Evolutionary conservation across 2,329 filamentous ascomycete genomes (phyloP).

Genomic region (Curvularia lunata): DNA sequence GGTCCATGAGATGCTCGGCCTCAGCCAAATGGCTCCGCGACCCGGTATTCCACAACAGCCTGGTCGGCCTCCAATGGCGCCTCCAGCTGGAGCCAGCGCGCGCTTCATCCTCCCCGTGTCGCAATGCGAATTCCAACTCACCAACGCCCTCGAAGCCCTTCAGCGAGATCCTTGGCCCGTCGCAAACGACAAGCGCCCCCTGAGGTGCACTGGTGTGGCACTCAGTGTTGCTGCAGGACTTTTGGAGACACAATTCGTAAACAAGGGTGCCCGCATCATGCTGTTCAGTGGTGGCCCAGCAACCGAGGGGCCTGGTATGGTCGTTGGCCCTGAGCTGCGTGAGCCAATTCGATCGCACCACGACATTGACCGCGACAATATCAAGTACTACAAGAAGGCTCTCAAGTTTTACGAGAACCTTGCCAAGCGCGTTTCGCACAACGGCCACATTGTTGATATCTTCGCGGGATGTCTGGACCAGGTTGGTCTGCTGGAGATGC

Average conservation of each 20-base stretch:
- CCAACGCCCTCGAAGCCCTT: constrained; percentile 91
- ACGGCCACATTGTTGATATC: constrained; percentile 96
- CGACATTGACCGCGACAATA: constrained; percentile 97
- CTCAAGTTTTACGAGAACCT: constrained; percentile 97
- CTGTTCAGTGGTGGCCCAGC: constrained; percentile 93
- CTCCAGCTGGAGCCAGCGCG: constrained; percentile 79
- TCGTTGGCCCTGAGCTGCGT: constrained; percentile 92
- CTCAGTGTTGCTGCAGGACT: constrained; percentile 92
- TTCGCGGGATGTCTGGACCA: constrained; percentile 98
- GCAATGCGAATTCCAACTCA: constrained; percentile 96
- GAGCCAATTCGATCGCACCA: constrained; percentile 98
- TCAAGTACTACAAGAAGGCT: constrained; percentile 99
- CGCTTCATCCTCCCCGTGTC: constrained; percentile 93
- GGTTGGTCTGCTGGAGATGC: constrained; percentile 97
- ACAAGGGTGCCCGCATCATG: constrained; percentile 95
- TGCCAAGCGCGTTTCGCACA: constrained; percentile 92
- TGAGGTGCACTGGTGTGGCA: constrained; percentile 95
- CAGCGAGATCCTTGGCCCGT: constrained; percentile 99
- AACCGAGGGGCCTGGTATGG: constrained; percentile 95
- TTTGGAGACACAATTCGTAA: constrained; percentile 93
- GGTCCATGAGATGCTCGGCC: constrained; percentile 98
- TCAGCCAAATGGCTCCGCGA: constrained; percentile 74
- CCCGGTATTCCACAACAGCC: constrained; percentile 73
- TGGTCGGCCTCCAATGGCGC: constrained; percentile 67
- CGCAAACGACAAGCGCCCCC: constrained; percentile 84